These are phyloP conservation scores for Linnemannia hyalina DNA, from an alignment of 192 early-diverging fungal genomes.

Conservation along the genomic window DNA sequence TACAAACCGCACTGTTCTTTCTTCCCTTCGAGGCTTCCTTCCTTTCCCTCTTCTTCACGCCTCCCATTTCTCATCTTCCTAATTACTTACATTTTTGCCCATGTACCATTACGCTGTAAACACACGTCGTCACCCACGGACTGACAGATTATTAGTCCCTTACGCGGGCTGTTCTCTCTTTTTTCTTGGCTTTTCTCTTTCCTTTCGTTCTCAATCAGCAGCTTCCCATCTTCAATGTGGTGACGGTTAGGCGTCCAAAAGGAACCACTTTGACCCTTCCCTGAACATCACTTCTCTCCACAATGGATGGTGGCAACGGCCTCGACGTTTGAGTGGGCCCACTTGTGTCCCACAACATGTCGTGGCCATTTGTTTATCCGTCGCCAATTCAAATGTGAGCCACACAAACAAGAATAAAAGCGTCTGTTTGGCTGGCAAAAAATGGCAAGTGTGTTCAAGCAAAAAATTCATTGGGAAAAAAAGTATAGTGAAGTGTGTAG, in stretches of 20 bases:
- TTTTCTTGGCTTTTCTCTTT: background rate
- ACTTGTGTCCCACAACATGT: background rate
- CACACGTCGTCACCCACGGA: background rate
- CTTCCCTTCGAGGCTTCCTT: background rate
- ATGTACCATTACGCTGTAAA: no score
- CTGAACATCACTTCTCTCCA: background rate
- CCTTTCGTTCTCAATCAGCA: background rate
- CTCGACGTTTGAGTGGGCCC: background rate
- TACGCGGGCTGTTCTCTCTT: background rate
- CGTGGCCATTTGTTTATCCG: constrained; percentile 4
- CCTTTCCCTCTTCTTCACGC: background rate
- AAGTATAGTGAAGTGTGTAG: background rate
- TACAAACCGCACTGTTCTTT: no score
- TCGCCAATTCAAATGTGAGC: background rate
- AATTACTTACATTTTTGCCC: background rate
- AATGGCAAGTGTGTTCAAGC: background rate
- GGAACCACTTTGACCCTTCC: constrained; percentile 1
- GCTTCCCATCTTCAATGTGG: background rate
- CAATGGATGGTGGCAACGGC: background rate
- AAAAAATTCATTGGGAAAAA: background rate
- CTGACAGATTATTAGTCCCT: background rate
- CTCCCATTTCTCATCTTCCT: background rate
- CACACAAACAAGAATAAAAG: background rate
- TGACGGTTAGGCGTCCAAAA: background rate
- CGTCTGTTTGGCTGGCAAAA: background rate